phyloP scores from a whole-genome alignment of 2,329 filamentous ascomycete genomes.

The Fusarium buxicola region DNA sequence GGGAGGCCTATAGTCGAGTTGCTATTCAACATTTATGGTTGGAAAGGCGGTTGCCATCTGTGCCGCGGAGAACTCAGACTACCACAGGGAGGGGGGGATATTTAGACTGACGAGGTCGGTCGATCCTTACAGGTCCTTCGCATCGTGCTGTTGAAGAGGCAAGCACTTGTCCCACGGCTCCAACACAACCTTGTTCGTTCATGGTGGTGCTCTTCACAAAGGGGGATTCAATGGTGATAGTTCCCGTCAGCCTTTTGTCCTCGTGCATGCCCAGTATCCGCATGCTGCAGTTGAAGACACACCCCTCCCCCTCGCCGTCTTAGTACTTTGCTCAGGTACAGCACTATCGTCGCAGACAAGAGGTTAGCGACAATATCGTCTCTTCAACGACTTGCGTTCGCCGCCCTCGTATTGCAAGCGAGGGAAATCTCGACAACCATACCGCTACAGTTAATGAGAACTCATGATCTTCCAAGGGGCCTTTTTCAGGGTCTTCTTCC shows the following conservation, averaged over 20 bases:
- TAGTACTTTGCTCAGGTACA: conserved; percentile 6
- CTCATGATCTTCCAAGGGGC: conserved; percentile 11
- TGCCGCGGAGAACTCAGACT: too few species aligned
- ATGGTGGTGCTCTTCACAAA: not conserved
- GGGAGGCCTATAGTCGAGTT: not conserved
- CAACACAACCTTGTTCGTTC: not conserved
- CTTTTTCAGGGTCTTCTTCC: conserved; percentile 37
- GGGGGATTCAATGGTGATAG: not conserved
- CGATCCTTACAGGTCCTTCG: not conserved
- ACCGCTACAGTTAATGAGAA: not conserved
- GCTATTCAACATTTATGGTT: not conserved
- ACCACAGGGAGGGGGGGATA: not conserved
- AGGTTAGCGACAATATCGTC: not conserved
- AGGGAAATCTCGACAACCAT: conserved; percentile 6
- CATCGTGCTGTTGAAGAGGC: not conserved
- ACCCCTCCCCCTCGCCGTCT: conserved; percentile 15
- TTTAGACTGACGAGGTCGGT: not conserved
- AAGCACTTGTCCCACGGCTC: not conserved
- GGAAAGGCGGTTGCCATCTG: too few species aligned
- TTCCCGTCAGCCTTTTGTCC: not conserved
- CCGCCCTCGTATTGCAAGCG: conserved; percentile 12
- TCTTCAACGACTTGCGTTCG: conserved; percentile 1
- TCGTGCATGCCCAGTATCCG: not conserved
- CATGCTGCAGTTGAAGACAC: conserved; percentile 1
- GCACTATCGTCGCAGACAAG: conserved; percentile 13